Evolutionary conservation across 1,139 yeast genomes (phyloP).

Genomic region (Yamadazyma atmosphaerica): DNA sequence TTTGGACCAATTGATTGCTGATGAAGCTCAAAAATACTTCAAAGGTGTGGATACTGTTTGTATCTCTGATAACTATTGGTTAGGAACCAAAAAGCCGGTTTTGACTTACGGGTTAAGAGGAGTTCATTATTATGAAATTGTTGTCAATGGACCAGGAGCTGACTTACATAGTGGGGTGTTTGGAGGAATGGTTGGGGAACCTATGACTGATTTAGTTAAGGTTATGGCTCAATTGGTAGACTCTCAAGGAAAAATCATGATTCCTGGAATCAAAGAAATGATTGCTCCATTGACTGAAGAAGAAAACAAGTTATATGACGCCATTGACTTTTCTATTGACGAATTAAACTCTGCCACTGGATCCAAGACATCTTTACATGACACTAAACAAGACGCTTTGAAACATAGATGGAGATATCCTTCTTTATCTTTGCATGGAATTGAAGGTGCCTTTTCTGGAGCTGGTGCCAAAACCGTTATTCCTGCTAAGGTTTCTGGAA

Average conservation of each 20-base stretch:
- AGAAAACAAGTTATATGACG: conserved; percentile 78
- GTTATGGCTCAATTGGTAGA: conserved; percentile 77
- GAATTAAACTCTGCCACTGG: conserved; percentile 91
- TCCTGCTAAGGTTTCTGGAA: conserved; percentile 92
- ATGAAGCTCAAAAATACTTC: conserved; percentile 79
- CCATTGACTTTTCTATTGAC: conserved; percentile 78
- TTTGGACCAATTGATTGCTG: conserved; percentile 75
- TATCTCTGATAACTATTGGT: conserved; percentile 97
- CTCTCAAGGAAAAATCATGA: conserved; percentile 74
- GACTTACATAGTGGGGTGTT: conserved; percentile 97
- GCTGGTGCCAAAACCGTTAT: conserved; percentile 98
- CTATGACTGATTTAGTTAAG: conserved; percentile 89
- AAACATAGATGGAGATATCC: conserved; percentile 99
- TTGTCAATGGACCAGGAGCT: conserved; percentile 88
- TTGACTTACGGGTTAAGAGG: conserved; percentile 98
- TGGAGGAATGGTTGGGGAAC: conserved; percentile 97
- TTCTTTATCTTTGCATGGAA: conserved; percentile 91
- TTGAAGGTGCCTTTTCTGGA: conserved; percentile 95
- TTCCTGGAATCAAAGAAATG: conserved; percentile 90
- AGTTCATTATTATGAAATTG: conserved; percentile 85
- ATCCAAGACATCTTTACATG: conserved; percentile 76
- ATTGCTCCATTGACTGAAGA: conserved; percentile 87
- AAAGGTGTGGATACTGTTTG: conserved; percentile 91
- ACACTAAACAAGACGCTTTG: conserved; percentile 76
- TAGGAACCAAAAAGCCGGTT: conserved; percentile 95